Conservation (phyloP, 352 stramenopile genomes). For the Pythium chondricola region DNA sequence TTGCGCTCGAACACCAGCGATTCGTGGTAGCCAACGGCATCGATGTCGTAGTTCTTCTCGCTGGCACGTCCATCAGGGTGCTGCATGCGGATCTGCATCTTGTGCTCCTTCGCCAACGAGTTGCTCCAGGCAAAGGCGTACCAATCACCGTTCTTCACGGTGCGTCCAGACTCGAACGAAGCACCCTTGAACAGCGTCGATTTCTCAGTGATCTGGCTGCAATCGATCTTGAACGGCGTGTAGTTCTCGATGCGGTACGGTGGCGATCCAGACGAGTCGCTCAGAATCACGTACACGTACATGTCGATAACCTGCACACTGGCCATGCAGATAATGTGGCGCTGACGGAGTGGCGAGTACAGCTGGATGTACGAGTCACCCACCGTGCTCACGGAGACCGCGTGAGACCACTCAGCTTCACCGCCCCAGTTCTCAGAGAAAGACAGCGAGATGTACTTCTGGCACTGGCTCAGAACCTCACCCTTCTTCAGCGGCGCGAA, state of each 20-base stretch:
- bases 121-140: slow-evolving; percentile 83
- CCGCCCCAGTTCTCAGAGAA: slow-evolving; percentile 56
- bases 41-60: slow-evolving; percentile 79
- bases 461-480: slow-evolving; percentile 42
- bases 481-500: slow-evolving; percentile 72
- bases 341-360: slow-evolving; percentile 66
- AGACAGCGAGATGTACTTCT: slow-evolving; percentile 83
- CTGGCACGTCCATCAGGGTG: slow-evolving; percentile 49
- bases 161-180: slow-evolving; percentile 41
- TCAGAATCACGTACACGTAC: slow-evolving; percentile 85
- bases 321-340: slow-evolving; percentile 73
- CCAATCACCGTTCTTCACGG: slow-evolving; percentile 63
- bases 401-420: slow-evolving; percentile 63
- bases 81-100: slow-evolving; percentile 57
- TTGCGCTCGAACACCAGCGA: slow-evolving; percentile 51
- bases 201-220: slow-evolving; percentile 48
- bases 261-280: slow-evolving; percentile 67
- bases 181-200: slow-evolving; percentile 44
- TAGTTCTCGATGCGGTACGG: slow-evolving; percentile 87
- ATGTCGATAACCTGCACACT: slow-evolving; percentile 86
- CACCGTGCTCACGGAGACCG: slow-evolving; percentile 68
- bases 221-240: slow-evolving; percentile 77
- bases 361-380: slow-evolving; percentile 79
- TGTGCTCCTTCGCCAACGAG: slow-evolving; percentile 75
- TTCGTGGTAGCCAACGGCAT: slow-evolving; percentile 75